Evolutionary conservation across 345 rosid genomes (phyloP).

Genomic region (Camelina hispida): DNA sequence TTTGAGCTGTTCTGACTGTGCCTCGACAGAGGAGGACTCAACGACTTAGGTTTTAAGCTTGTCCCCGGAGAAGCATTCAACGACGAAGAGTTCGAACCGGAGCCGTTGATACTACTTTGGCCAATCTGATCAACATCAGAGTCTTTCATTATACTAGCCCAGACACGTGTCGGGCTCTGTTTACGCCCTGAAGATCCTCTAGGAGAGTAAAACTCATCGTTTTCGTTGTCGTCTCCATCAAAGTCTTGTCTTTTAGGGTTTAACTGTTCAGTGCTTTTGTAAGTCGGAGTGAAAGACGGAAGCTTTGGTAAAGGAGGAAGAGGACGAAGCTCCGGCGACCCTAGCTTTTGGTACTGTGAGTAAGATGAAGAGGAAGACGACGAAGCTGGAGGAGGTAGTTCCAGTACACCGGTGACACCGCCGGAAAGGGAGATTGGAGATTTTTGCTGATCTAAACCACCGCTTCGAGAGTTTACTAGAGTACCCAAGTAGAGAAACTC

Average conservation of each 20-base stretch:
- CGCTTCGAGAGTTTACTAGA: slow-evolving; percentile 54
- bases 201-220: slow-evolving; percentile 92
- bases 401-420: slow-evolving; percentile 54
- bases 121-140: slow-evolving; percentile 51
- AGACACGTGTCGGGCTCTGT: slow-evolving; percentile 51
- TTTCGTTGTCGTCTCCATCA: slow-evolving; percentile 56
- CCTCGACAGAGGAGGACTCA: slow-evolving; percentile 33
- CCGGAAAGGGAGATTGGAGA: slow-evolving; percentile 43
- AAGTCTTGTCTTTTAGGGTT: slow-evolving; percentile 42
- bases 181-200: slow-evolving; percentile 77
- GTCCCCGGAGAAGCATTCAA: slow-evolving; percentile 48
- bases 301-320: slow-evolving; percentile 82
- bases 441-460: slow-evolving; percentile 46
- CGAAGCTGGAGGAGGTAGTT: slow-evolving; percentile 35
- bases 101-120: slow-evolving; percentile 55
- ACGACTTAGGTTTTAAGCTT: slow-evolving; percentile 54
- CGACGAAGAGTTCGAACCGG: slow-evolving; percentile 53
- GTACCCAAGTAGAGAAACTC: slow-evolving; percentile 94
- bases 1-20: slow-evolving; percentile 26
- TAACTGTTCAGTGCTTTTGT: slow-evolving; percentile 53
- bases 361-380: slow-evolving; percentile 46
- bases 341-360: slow-evolving; percentile 60
- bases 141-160: slow-evolving; percentile 51
- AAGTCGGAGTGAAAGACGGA: slow-evolving; percentile 47
- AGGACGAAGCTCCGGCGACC: slow-evolving; percentile 92